Evolutionary conservation across 495 filamentous ascomycete genomes (phyloP).

Genomic region (Penicillium coffeae): DNA sequence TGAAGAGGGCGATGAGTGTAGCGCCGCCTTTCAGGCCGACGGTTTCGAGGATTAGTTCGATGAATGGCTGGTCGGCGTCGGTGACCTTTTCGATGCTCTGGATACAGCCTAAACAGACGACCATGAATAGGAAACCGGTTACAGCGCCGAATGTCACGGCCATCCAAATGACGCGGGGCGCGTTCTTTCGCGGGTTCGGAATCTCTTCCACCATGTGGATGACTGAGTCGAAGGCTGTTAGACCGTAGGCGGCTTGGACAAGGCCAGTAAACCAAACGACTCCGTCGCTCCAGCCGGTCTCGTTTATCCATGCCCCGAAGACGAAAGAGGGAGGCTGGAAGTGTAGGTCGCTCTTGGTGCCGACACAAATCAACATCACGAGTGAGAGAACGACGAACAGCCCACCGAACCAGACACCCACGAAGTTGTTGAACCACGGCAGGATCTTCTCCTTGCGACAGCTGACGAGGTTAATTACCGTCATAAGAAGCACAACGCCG

Average conservation of each 20-base stretch:
- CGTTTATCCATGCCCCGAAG: constrained; percentile 56
- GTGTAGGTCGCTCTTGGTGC: constrained; percentile 28
- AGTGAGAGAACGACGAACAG: constrained; percentile 43
- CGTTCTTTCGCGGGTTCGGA: constrained; percentile 39
- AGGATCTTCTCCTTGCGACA: constrained; percentile 44
- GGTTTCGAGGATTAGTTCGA: constrained; percentile 42
- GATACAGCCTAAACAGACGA: constrained; percentile 71
- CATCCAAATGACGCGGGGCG: constrained; percentile 40
- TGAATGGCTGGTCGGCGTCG: constrained; percentile 42
- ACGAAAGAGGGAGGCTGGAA: constrained; percentile 48
- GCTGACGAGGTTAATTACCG: constrained; percentile 40
- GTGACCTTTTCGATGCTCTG: constrained; percentile 58
- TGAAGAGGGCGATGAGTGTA: constrained; percentile 41
- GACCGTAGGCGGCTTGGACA: constrained; percentile 56
- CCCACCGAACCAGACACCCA: constrained; percentile 44
- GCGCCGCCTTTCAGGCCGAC: constrained; percentile 36
- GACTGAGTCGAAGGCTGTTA: constrained; percentile 62
- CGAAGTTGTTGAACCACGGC: constrained; percentile 46
- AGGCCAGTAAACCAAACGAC: constrained; percentile 61
- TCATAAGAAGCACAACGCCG: constrained; percentile 35
- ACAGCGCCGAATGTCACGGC: constrained; percentile 46
- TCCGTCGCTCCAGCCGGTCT: constrained; percentile 60
- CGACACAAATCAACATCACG: constrained; percentile 42
- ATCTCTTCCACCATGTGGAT: constrained; percentile 59
- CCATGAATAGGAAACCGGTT: constrained; percentile 67